Conservation (phyloP, 1,284 basidiomycete species). For the Marasmius fiardii region DNA sequence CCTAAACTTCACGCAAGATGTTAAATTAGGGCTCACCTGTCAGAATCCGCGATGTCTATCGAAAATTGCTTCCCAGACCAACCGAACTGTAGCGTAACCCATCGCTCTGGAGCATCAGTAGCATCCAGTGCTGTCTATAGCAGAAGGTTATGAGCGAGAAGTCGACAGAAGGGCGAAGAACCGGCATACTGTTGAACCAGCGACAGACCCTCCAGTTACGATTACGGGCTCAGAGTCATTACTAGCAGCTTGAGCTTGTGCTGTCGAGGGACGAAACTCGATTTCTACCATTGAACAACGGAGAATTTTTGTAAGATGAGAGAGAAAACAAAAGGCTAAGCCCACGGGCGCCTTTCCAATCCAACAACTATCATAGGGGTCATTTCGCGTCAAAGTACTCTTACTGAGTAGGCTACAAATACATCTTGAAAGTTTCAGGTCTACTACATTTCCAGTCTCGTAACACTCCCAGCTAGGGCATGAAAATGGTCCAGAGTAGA, state of each 20-base stretch:
- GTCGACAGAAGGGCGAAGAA: not conserved
- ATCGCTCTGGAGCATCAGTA: conserved; percentile 31
- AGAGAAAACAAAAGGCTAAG: too few relatives aligned
- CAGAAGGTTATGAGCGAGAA: not conserved
- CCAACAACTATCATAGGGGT: too few relatives aligned
- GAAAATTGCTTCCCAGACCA: conserved; percentile 61
- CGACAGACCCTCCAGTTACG: conserved; percentile 4
- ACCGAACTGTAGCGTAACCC: conserved; percentile 61
- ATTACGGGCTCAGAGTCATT: not conserved
- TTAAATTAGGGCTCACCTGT: conserved; percentile 43
- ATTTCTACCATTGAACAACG: not conserved
- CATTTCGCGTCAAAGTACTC: not conserved
- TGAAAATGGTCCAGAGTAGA: conserved; percentile 52
- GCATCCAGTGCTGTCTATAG: conserved; percentile 7
- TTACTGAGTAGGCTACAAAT: too few relatives aligned
- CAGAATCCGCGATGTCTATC: conserved; percentile 65
- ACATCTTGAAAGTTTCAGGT: too few relatives aligned
- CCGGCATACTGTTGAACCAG: conserved; percentile 3
- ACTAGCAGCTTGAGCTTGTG: not conserved
- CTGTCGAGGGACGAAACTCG: not conserved
- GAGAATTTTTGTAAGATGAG: not conserved
- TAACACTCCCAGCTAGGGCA: conserved; percentile 49
- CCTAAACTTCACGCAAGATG: conserved; percentile 2
- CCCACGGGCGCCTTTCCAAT: not conserved
- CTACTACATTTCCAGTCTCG: conserved; percentile 39